phyloP scores from a whole-genome alignment of 768 basidiomycete genomes.

The Tylopilus sp. region DNA sequence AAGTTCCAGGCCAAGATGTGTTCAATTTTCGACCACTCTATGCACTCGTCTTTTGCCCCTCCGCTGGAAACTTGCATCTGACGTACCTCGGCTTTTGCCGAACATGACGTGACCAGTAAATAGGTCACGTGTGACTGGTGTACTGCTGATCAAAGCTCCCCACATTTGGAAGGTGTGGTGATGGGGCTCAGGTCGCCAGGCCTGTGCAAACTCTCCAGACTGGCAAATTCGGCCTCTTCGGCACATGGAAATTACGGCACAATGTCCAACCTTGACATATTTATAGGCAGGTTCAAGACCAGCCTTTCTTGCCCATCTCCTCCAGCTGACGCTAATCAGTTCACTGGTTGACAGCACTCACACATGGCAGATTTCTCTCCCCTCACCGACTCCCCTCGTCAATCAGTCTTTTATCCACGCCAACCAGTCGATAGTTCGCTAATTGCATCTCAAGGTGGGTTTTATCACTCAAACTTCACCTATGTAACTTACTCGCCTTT shows the following conservation, averaged over 20 bases:
- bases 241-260: slow-evolving; percentile 1
- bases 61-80: slow-evolving; percentile 22
- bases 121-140: slow-evolving; percentile 9
- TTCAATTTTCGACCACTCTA: slow-evolving; percentile 22
- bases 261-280: slow-evolving; percentile 18
- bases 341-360: neutral
- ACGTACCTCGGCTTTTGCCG: slow-evolving; percentile 26
- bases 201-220: neutral
- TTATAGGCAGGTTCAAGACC: neutral
- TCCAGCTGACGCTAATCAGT: slow-evolving; percentile 7
- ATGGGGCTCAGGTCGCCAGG: neutral
- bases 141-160: slow-evolving; percentile 18
- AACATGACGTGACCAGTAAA: slow-evolving; percentile 21
- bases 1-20: slow-evolving; percentile 34
- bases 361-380: slow-evolving; percentile 19
- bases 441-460: slow-evolving; percentile 12
- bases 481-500: neutral
- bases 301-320: neutral
- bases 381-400: slow-evolving; percentile 20
- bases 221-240: neutral
- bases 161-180: slow-evolving; percentile 21
- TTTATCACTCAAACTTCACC: neutral
- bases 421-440: slow-evolving; percentile 2
- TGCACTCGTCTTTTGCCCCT: slow-evolving; percentile 19
- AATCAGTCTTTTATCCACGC: neutral